phyloP scores from a whole-genome alignment of 2,329 filamentous ascomycete species.

The Talaromyces marneffei region DNA sequence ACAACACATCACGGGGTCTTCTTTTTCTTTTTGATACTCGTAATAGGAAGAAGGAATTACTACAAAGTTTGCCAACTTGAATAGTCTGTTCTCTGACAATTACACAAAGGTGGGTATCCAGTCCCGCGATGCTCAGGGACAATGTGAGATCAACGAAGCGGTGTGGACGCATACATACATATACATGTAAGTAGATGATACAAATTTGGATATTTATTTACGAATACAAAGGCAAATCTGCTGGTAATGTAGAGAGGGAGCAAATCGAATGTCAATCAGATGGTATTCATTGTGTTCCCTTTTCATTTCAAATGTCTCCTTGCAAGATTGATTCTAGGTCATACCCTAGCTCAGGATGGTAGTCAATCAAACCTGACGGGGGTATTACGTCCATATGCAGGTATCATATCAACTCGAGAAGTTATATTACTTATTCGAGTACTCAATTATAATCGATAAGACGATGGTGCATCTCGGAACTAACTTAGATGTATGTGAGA shows the following conservation, averaged over 20 bases:
- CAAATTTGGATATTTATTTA: neutral
- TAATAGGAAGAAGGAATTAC: neutral
- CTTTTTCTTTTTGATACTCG: neutral
- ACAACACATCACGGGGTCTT: neutral
- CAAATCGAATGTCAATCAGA: neutral
- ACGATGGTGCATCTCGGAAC: neutral
- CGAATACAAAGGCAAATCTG: neutral
- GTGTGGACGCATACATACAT: constrained; percentile 1
- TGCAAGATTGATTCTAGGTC: neutral
- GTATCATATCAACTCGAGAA: neutral
- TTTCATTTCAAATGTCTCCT: neutral
- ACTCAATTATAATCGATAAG: neutral
- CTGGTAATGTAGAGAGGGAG: neutral
- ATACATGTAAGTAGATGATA: neutral
- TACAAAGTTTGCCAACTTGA: neutral
- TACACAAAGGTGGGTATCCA: neutral
- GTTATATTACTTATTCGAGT: neutral
- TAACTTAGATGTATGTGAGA: neutral
- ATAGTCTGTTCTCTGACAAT: neutral
- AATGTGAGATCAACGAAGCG: constrained; percentile 1
- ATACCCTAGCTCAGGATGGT: neutral
- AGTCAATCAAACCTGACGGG: neutral
- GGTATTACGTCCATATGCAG: neutral
- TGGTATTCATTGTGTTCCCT: neutral
- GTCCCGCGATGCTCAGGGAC: neutral